Percentiles rank a stretch among this genome's conserved stretches.
These are phyloP conservation scores for Coprinopsis strossmayeri DNA, from an alignment of 768 basidiomycete species.

Conservation along the genomic window DNA sequence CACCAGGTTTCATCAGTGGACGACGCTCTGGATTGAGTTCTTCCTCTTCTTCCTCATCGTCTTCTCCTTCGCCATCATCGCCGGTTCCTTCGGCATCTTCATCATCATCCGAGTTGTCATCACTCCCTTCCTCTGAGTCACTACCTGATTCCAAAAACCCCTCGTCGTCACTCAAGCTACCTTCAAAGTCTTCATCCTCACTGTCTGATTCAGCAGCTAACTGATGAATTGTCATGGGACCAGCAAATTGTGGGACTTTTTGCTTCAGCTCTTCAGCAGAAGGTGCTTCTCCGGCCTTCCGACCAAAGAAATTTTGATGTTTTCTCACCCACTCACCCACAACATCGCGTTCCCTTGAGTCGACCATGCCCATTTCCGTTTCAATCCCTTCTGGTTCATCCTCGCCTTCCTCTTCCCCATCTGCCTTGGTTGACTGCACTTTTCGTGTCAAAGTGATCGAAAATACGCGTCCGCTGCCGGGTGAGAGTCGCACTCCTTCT, in stretches of 20 bases:
- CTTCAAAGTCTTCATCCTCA: conserved; percentile 41
- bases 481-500: conserved; percentile 48
- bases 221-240: conserved; percentile 25
- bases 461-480: conserved; percentile 63
- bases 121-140: conserved; percentile 14
- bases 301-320: conserved; percentile 53
- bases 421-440: conserved; percentile 12
- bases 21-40: conserved; percentile 51
- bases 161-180: conserved; percentile 22
- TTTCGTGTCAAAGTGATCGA: conserved; percentile 49
- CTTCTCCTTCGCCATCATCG: conserved; percentile 25
- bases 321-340: conserved; percentile 61
- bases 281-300: conserved; percentile 18
- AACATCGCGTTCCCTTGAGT: conserved; percentile 59
- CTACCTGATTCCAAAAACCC: conserved; percentile 19
- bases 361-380: conserved; percentile 67
- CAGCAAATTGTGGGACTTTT: conserved; percentile 11
- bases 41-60: conserved; percentile 30
- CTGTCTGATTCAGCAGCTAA: conserved; percentile 29
- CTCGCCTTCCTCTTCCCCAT: conserved; percentile 20
- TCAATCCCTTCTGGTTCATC: conserved; percentile 29
- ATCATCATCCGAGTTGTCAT: conserved; percentile 20
- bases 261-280: conserved; percentile 4
- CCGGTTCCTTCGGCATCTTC: conserved; percentile 19
- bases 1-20: conserved; percentile 58